These are phyloP conservation scores for Phyllosticta capitalensis DNA, from an alignment of 2,329 filamentous ascomycete species.

Conservation along the genomic window DNA sequence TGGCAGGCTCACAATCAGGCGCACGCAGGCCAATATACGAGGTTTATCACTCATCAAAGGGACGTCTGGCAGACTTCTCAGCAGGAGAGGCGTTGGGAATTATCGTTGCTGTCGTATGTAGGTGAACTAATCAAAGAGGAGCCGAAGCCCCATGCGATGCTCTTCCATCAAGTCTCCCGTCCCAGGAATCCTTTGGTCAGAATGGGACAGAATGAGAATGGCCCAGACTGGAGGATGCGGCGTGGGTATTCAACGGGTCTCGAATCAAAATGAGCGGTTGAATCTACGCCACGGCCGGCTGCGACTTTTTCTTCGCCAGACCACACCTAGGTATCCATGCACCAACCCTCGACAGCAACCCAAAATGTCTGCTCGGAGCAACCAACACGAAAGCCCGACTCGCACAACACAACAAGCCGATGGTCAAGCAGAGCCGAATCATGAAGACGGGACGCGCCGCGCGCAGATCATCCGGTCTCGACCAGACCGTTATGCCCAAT, in stretches of 20 bases:
- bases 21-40: not conserved
- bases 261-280: too few species aligned
- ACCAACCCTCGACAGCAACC: not conserved
- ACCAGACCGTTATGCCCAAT: not conserved
- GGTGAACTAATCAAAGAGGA: not conserved
- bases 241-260: too few species aligned
- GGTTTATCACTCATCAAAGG: too few species aligned
- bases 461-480: not conserved
- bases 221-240: not conserved
- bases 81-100: not conserved
- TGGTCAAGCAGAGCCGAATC: not conserved
- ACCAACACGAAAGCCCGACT: not conserved
- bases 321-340: not conserved
- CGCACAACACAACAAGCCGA: not conserved
- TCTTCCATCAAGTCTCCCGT: not conserved
- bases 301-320: too few species aligned
- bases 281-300: too few species aligned
- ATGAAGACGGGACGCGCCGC: not conserved
- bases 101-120: not conserved
- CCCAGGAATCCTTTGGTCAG: not conserved
- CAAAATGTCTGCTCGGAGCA: not conserved
- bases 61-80: too few species aligned
- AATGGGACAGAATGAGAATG: not conserved
- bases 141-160: not conserved
- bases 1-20: not conserved